Evolutionary conservation across 1,139 yeast genomes (phyloP).

Genomic region (Geotrichum histeridarum): DNA sequence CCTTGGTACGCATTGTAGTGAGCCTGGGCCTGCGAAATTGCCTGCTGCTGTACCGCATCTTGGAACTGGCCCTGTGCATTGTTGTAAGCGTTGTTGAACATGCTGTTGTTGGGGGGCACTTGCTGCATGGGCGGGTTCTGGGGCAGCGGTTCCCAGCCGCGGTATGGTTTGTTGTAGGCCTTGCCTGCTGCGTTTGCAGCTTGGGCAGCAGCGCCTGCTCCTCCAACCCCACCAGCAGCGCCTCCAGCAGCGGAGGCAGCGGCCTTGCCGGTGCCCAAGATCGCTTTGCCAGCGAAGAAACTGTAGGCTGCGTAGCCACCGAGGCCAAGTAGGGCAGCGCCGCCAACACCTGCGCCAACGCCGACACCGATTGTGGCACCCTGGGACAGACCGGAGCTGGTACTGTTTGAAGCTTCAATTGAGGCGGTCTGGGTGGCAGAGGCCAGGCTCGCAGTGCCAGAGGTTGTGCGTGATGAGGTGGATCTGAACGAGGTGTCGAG

Average conservation of each 20-base stretch:
- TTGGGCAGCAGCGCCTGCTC: neutral
- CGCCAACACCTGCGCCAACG: slow-evolving; percentile 21
- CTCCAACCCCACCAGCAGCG: neutral
- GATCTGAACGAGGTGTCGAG: neutral
- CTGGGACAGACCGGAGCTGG: slow-evolving; percentile 18
- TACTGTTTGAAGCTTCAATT: neutral
- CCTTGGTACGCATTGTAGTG: neutral
- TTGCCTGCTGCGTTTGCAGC: neutral
- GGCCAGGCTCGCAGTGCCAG: neutral
- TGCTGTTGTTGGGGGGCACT: neutral
- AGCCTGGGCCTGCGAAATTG: neutral
- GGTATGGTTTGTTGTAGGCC: neutral
- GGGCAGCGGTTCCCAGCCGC: neutral
- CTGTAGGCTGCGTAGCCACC: neutral
- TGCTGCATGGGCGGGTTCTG: slow-evolving; percentile 3
- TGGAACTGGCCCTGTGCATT: neutral
- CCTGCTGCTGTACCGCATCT: neutral
- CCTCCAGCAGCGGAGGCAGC: neutral
- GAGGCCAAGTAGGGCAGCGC: slow-evolving; percentile 14
- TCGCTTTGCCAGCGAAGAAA: neutral
- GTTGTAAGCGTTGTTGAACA: neutral
- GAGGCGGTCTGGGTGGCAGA: neutral
- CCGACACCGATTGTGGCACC: slow-evolving; percentile 23
- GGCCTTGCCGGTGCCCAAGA: neutral
- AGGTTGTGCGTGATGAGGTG: neutral